Conservation (phyloP, 1,284 basidiomycete species). For the Cryptococcus deneoformans region DNA sequence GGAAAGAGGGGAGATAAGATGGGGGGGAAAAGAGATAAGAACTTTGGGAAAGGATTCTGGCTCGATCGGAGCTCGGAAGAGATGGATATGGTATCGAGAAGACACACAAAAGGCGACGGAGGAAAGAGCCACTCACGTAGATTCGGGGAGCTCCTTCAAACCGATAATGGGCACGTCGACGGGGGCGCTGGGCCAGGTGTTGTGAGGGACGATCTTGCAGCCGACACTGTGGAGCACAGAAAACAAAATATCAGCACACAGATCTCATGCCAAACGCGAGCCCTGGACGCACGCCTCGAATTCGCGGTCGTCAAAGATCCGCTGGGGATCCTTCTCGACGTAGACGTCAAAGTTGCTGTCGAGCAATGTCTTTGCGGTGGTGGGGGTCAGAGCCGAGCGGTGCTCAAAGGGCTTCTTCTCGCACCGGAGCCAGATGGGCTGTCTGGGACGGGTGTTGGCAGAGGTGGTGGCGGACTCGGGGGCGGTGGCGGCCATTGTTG, state of each 20-base stretch:
- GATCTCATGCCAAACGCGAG: neutral
- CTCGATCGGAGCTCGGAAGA: too few species aligned
- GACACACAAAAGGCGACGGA: too few species aligned
- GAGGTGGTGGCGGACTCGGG: constrained; percentile 36
- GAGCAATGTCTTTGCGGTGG: constrained; percentile 85
- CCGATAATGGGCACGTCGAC: constrained; percentile 81
- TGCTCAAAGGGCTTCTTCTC: constrained; percentile 94
- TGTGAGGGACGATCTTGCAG: constrained; percentile 83
- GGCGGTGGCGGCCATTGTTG: constrained; percentile 14
- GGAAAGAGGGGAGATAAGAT: neutral
- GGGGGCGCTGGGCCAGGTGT: constrained; percentile 81
- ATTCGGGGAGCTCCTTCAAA: constrained; percentile 89
- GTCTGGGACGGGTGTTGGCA: constrained; percentile 38
- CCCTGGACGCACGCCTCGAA: constrained; percentile 73
- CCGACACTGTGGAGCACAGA: constrained; percentile 62
- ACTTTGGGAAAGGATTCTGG: too few species aligned
- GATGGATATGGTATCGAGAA: neutral
- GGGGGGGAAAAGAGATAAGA: neutral
- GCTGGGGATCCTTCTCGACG: constrained; percentile 90
- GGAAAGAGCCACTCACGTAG: constrained; percentile 51
- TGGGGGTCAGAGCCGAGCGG: constrained; percentile 89
- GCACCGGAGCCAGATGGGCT: constrained; percentile 79
- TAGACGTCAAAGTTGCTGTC: constrained; percentile 87
- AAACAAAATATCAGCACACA: neutral
- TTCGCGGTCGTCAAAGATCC: constrained; percentile 94